Conservation (phyloP, 2,329 filamentous ascomycete genomes). For the Paraconiothyrium brasiliense region DNA sequence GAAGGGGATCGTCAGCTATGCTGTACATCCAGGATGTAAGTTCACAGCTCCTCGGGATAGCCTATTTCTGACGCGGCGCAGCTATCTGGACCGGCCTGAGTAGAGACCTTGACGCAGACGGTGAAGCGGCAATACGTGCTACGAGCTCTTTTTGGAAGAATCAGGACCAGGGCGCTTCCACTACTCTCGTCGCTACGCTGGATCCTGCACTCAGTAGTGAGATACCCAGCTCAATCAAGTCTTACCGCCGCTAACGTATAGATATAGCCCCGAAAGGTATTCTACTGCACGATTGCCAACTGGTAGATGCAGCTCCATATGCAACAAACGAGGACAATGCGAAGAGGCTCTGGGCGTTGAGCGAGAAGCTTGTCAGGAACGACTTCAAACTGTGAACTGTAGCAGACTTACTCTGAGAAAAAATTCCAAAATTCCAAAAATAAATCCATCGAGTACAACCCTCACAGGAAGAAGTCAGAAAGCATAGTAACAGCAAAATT, state of each 20-base stretch:
- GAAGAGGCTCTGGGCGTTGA: constrained; percentile 43
- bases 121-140: constrained; percentile 35
- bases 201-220: constrained; percentile 40
- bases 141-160: constrained; percentile 45
- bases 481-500: no score
- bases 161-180: constrained; percentile 44
- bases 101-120: constrained; percentile 39
- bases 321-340: constrained; percentile 36
- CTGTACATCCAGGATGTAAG: constrained; percentile 47
- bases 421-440: no score
- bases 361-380: constrained; percentile 37
- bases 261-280: constrained; percentile 34
- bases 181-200: constrained; percentile 42
- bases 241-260: constrained; percentile 3
- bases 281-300: constrained; percentile 40
- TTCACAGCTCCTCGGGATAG: background rate
- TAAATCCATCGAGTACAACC: no score
- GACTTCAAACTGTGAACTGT: constrained; percentile 34
- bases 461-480: no score
- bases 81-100: constrained; percentile 43
- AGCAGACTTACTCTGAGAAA: background rate
- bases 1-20: constrained; percentile 40
- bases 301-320: constrained; percentile 34
- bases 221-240: background rate
- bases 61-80: constrained; percentile 20